A percentile compares a stretch with the other conserved stretches of the same genome.
These are phyloP conservation scores for Solanum raphanifolium DNA, from an alignment of 257 asterid genomes.

Conservation along the genomic window DNA sequence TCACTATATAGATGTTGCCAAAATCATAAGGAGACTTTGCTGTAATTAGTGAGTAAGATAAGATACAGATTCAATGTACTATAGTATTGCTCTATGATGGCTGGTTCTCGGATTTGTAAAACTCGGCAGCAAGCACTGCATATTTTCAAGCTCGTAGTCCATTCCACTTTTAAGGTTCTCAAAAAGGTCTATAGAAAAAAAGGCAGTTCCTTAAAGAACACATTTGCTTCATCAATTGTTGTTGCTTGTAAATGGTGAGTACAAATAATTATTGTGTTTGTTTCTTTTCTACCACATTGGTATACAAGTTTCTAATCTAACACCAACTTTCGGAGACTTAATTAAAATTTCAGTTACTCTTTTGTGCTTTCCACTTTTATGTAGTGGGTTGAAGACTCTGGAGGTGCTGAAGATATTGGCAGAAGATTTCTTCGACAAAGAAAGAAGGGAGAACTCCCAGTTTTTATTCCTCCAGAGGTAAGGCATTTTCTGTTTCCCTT, in stretches of 20 bases:
- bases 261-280: not conserved
- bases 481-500: not conserved
- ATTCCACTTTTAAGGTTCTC: not conserved
- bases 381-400: slow-evolving; percentile 78
- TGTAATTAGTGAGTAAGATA: not conserved
- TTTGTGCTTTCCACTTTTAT: not conserved
- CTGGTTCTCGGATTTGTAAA: not conserved
- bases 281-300: not conserved
- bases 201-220: not conserved
- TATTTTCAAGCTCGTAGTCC: not conserved
- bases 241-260: not conserved
- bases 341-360: not conserved
- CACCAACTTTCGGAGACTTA: not conserved
- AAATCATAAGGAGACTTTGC: not conserved
- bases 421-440: slow-evolving; percentile 51
- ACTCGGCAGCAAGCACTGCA: not conserved
- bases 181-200: not conserved
- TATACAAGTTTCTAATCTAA: not conserved
- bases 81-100: not conserved
- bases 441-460: slow-evolving; percentile 73
- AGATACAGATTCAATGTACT: not conserved
- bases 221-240: not conserved
- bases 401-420: slow-evolving; percentile 73
- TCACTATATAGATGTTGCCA: not conserved
- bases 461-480: slow-evolving; percentile 77